Evolutionary conservation across 202 grass and related monocot genomes (phyloP).

Genomic region (Saccharum hybrid): DNA sequence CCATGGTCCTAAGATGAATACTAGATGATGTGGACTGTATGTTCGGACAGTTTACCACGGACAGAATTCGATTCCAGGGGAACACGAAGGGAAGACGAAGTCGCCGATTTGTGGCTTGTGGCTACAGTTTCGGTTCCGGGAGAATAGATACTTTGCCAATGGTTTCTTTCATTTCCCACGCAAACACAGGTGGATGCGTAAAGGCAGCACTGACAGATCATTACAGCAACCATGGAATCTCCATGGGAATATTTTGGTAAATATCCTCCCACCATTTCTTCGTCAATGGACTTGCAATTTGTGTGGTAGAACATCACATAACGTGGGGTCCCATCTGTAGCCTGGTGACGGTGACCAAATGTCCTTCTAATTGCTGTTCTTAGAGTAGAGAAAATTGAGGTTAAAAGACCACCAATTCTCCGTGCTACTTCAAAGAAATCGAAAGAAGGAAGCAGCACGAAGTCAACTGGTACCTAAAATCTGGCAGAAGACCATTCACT

Average conservation of each 20-base stretch:
- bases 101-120: neutral
- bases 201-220: constrained; percentile 5
- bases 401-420: neutral
- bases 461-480: constrained; percentile 30
- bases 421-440: neutral
- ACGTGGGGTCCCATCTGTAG: neutral
- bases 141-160: constrained; percentile 22
- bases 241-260: constrained; percentile 2
- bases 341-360: neutral
- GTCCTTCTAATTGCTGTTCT: neutral
- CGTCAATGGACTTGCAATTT: neutral
- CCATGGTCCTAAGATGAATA: neutral
- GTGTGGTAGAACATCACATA: constrained; percentile 33
- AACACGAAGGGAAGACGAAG: neutral
- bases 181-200: neutral
- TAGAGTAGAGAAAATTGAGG: neutral
- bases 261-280: neutral
- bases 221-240: constrained; percentile 20
- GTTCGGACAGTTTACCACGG: constrained; percentile 1
- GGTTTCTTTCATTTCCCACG: neutral
- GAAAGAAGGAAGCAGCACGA: neutral
- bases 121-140: neutral
- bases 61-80: neutral
- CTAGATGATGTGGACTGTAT: neutral
- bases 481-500: neutral